Evolutionary conservation across 2,329 filamentous ascomycete genomes (phyloP).

Genomic region (Monilinia fructigena): DNA sequence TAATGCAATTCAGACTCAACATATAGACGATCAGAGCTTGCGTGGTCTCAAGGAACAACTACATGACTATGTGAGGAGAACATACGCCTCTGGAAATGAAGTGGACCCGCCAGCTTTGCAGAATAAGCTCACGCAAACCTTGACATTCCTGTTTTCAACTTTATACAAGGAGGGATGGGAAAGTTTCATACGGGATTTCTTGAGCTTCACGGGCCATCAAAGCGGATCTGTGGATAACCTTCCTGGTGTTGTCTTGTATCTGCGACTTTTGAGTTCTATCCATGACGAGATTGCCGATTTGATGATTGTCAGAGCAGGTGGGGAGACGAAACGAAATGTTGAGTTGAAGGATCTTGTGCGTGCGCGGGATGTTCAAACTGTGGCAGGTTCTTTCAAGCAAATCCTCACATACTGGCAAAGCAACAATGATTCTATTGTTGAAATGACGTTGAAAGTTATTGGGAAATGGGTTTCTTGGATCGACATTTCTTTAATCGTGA

Average conservation of each 20-base stretch:
- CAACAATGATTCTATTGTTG: constrained; percentile 69
- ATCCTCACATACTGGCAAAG: constrained; percentile 71
- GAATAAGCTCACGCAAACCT: constrained; percentile 94
- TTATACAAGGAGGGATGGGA: constrained; percentile 87
- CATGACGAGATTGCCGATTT: constrained; percentile 98
- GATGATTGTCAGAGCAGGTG: constrained; percentile 72
- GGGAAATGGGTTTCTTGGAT: constrained; percentile 99
- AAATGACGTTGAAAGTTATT: constrained; percentile 87
- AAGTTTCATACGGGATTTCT: constrained; percentile 86
- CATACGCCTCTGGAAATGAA: constrained; percentile 60
- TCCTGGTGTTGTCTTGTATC: constrained; percentile 77
- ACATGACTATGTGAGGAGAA: constrained; percentile 74
- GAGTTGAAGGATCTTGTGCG: constrained; percentile 89
- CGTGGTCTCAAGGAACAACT: constrained; percentile 76
- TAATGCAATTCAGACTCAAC: constrained; percentile 78
- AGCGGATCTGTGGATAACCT: constrained; percentile 66
- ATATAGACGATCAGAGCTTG: constrained; percentile 71
- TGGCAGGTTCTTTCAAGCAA: constrained; percentile 88
- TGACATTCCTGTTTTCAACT: constrained; percentile 89
- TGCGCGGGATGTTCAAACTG: constrained; percentile 81
- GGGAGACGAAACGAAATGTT: constrained; percentile 81
- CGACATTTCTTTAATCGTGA: constrained; percentile 90
- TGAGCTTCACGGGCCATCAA: constrained; percentile 66
- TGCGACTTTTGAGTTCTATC: constrained; percentile 82
- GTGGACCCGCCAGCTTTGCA: constrained; percentile 77